Conservation (phyloP, 2,329 filamentous ascomycete genomes). For the Trichoderma cornu-damae region DNA sequence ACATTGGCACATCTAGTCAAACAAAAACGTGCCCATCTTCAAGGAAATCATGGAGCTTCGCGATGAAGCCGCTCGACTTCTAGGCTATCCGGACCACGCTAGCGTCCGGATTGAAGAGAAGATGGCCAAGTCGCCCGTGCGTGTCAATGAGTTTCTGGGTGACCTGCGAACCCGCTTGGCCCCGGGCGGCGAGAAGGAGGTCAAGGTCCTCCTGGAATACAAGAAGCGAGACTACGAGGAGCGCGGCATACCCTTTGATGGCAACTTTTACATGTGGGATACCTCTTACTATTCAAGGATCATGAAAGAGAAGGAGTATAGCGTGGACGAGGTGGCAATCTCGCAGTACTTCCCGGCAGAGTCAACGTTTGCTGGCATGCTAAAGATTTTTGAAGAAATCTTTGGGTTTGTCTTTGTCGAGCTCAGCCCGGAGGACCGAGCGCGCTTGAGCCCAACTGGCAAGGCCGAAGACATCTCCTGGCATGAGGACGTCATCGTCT, state of each 20-base stretch:
- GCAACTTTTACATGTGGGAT: constrained; percentile 78
- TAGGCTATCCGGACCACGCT: constrained; percentile 74
- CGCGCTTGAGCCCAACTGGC: constrained; percentile 59
- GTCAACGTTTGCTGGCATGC: constrained; percentile 69
- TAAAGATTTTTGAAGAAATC: constrained; percentile 76
- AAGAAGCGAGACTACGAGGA: constrained; percentile 66
- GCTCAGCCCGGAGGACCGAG: constrained; percentile 60
- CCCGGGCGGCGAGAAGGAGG: constrained; percentile 66
- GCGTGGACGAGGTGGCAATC: constrained; percentile 72
- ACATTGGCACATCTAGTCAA: constrained; percentile 42
- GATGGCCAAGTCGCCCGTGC: constrained; percentile 74
- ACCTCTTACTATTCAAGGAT: constrained; percentile 73
- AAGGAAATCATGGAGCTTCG: constrained; percentile 68
- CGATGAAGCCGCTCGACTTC: constrained; percentile 69
- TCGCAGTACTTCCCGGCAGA: constrained; percentile 79
- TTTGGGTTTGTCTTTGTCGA: constrained; percentile 77
- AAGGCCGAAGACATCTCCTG: constrained; percentile 69
- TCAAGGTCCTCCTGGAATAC: constrained; percentile 62
- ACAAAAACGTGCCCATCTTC: constrained; percentile 67
- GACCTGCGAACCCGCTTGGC: constrained; percentile 64
- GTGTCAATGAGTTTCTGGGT: constrained; percentile 66
- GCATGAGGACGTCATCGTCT: constrained; percentile 79
- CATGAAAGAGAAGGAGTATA: constrained; percentile 75
- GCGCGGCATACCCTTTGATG: constrained; percentile 55
- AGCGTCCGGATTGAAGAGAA: constrained; percentile 73